Evolutionary conservation across 768 basidiomycete species (phyloP), one percentile per base, ranked within the genome.

Genomic region (Mycena belliarum): DNA sequence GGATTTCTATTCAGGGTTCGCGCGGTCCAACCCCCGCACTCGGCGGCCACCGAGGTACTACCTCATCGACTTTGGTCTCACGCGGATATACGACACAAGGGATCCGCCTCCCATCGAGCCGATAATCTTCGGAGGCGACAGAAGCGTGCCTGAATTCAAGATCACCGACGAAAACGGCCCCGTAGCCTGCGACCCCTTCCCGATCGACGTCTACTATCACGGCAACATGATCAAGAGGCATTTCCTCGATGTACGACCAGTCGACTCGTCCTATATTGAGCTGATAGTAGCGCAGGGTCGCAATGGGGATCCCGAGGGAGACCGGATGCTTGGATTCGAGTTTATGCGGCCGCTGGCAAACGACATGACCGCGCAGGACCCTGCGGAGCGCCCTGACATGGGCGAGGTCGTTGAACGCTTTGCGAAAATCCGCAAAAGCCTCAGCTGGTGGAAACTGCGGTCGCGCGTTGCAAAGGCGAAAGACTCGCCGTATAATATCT

Each of bases 201-300:
- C 72, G 0, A 74, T 72, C 0, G 81, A 82, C 37, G 66, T 81
- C 3, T 81, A 76, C 55, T 74, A 74, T 20, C 32, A 45, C 0
- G 52, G 52, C 1, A 53, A 53, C 43, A 25, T 53, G 32, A 53
- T 53, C 18, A 18, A 10, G 6, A 18, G 4, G 1, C 25, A 50
- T 9, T 50, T 50, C 24, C 4, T 50, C 24, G n/a, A 40, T 2
- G 37, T 41, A 40, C 24, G 16, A 9, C n/a, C 25, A 23, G 12
- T 18, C 21, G 7, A 14, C 11, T 40, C 6, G 12, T n/a, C n/a
- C n/a, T 3, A 49, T 12, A 18, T n/a, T 10, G 4, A 12, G 2
- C 15, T 24, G 25, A 12, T 25, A 24, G 6, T 35, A 4, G 9
- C 9, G 20, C 21, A 37, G 14, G 23, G 20, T 7, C 9, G 21